Conservation (phyloP, 257 asterid species). For the Marsdenia floribunda region DNA sequence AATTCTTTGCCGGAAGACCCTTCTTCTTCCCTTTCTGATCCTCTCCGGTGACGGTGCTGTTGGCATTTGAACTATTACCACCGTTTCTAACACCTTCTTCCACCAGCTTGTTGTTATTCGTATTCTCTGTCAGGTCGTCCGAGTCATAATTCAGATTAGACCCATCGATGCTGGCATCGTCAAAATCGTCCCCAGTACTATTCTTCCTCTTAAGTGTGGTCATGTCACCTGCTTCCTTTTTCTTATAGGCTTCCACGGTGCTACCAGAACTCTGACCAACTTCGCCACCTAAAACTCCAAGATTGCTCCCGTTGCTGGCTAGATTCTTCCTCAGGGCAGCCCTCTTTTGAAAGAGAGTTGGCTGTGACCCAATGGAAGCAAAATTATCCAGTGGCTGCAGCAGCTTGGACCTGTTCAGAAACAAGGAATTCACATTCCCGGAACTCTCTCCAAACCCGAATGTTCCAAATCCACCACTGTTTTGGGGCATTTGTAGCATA, state of each 20-base stretch:
- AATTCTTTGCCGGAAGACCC: constrained; percentile 89
- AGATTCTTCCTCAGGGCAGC: constrained; percentile 56
- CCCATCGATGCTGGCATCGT: constrained; percentile 68
- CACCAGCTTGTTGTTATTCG: constrained; percentile 12
- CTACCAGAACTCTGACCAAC: constrained; percentile 25
- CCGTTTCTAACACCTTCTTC: constrained; percentile 40
- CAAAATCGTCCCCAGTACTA: constrained; percentile 57
- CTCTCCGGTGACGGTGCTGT: constrained; percentile 39
- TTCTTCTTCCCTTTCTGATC: constrained; percentile 67
- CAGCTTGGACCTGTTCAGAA: constrained; percentile 56
- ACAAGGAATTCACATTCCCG: constrained; percentile 35
- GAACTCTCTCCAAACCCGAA: constrained; percentile 30
- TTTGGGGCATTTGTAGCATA: constrained; percentile 33
- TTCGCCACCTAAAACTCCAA: constrained; percentile 45
- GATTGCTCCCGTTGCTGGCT: constrained; percentile 23
- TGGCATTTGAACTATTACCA: constrained; percentile 39
- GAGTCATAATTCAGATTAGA: constrained; percentile 73
- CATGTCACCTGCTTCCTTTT: constrained; percentile 23
- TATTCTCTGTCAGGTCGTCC: constrained; percentile 54
- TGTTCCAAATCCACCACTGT: constrained; percentile 29
- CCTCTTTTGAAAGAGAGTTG: constrained; percentile 89
- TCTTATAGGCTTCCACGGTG: constrained; percentile 21
- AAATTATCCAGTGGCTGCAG: constrained; percentile 73
- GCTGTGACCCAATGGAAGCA: constrained; percentile 62
- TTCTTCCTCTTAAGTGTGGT: constrained; percentile 40